These are phyloP conservation scores for Bacidia gigantensis DNA, from an alignment of 495 filamentous ascomycete species.

Conservation along the genomic window DNA sequence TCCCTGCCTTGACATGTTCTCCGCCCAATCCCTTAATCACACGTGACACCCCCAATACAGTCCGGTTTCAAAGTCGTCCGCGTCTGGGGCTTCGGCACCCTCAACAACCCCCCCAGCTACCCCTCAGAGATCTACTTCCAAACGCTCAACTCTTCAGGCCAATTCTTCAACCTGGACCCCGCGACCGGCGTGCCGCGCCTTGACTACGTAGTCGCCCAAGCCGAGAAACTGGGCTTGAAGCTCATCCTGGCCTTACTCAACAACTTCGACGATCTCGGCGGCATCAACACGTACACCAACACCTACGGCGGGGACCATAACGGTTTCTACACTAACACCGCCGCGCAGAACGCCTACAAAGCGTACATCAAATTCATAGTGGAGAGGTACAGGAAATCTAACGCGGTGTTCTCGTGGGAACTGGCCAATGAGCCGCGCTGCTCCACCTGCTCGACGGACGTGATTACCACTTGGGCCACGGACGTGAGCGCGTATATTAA, in stretches of 20 bases:
- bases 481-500: conserved; percentile 49
- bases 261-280: conserved; percentile 51
- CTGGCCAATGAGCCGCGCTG: conserved; percentile 59
- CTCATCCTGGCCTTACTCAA: conserved; percentile 36
- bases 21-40: background rate
- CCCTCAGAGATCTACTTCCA: conserved; percentile 23
- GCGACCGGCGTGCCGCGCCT: conserved; percentile 42
- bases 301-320: conserved; percentile 44
- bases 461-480: conserved; percentile 50
- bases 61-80: conserved; percentile 52
- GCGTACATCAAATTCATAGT: conserved; percentile 51
- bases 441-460: conserved; percentile 41
- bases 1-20: background rate
- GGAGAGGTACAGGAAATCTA: conserved; percentile 39
- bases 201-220: conserved; percentile 51
- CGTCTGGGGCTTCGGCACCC: conserved; percentile 48
- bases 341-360: conserved; percentile 45
- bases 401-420: conserved; percentile 59
- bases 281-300: conserved; percentile 47
- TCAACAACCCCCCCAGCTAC: conserved; percentile 12
- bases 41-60: conserved; percentile 13
- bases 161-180: conserved; percentile 23
- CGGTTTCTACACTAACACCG: conserved; percentile 43
- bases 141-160: conserved; percentile 20
- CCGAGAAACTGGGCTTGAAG: conserved; percentile 43